Evolutionary conservation across 2,329 filamentous ascomycete genomes (phyloP), one percentile per base, ranked within the genome.

Genomic region (Lasiodiplodia hormozganensis): DNA sequence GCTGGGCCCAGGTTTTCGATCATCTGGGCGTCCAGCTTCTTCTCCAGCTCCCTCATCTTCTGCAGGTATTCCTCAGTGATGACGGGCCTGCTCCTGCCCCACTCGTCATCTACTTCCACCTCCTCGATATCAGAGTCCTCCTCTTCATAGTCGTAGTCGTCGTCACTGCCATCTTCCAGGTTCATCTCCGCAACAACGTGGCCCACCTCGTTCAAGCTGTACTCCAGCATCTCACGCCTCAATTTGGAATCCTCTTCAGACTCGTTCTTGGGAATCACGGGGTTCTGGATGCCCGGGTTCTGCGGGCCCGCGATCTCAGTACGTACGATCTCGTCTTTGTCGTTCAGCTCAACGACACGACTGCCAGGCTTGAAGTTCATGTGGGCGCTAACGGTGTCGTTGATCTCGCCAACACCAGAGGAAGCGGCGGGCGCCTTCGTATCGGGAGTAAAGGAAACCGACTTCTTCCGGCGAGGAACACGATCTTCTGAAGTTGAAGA

Each of bases 141-240:
- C 38, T 75, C 78, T 52, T 82, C 78, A 51, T 81, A 79, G 38
- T 83, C 79, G 21, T 78, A 76, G 21, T 85, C 81, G 2, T 83
- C 85, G 14, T 83, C 82, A n/a, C 84, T 83, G 28, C 84, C 84
- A 69, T 94, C 90, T 70, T 97, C 93, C 2, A 98, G 80, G 69
- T 96, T 88, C 56, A 99, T 86, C 80, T 98, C 94, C 18, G 96
- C 96, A 18, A 99, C 96, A 2, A 99, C 92, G 47, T 93, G 89
- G 4, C 94, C 93, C 68, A 99, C 90, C 78, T 98, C 95, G 54
- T 91, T 90, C 79, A 97, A 83, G 70, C 92, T 90, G 76, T 98
- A 99, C 71, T 92, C 87, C 8, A 98, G 85, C 94, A 99, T 98
- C 75, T 97, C 90, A 68, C 90, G 88, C 6, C 96, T 90, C 28